Evolutionary conservation across 2,329 filamentous ascomycete genomes (phyloP).

Genomic region (Xylaria sp.): DNA sequence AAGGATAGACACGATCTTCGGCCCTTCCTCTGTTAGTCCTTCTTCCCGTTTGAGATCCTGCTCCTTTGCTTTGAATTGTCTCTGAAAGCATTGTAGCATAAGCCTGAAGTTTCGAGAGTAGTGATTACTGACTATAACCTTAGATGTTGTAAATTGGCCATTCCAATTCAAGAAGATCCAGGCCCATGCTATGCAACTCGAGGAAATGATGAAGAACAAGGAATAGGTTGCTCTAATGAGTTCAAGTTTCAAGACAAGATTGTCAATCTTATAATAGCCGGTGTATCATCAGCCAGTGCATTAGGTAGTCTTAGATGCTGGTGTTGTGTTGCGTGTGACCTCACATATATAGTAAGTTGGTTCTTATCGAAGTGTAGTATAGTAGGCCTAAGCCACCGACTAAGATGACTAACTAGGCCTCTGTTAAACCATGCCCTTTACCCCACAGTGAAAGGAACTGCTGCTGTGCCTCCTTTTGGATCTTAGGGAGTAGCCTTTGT

Average conservation of each 20-base stretch:
- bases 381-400: too few relatives aligned
- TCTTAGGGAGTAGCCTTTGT: too few relatives aligned
- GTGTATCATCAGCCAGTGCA: too few relatives aligned
- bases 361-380: too few relatives aligned
- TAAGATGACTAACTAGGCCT: too few relatives aligned
- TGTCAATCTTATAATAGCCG: too few relatives aligned
- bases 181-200: constrained; percentile 2
- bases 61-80: not conserved
- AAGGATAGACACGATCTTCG: constrained; percentile 22
- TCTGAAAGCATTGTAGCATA: not conserved
- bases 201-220: constrained; percentile 7
- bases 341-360: too few relatives aligned
- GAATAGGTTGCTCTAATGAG: not conserved
- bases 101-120: not conserved
- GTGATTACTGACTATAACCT: not conserved
- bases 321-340: too few relatives aligned
- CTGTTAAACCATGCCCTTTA: too few relatives aligned
- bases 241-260: not conserved
- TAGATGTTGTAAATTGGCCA: constrained; percentile 34
- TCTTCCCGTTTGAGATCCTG: not conserved
- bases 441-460: too few relatives aligned
- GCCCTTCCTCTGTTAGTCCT: constrained; percentile 16
- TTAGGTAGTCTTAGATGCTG: too few relatives aligned
- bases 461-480: too few relatives aligned
- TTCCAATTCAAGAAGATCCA: constrained; percentile 36